Percentiles rank a stretch among this genome's conserved stretches.
Conservation (phyloP, 139 green algal genomes). For the Chlamydomonas schloesseri region DNA sequence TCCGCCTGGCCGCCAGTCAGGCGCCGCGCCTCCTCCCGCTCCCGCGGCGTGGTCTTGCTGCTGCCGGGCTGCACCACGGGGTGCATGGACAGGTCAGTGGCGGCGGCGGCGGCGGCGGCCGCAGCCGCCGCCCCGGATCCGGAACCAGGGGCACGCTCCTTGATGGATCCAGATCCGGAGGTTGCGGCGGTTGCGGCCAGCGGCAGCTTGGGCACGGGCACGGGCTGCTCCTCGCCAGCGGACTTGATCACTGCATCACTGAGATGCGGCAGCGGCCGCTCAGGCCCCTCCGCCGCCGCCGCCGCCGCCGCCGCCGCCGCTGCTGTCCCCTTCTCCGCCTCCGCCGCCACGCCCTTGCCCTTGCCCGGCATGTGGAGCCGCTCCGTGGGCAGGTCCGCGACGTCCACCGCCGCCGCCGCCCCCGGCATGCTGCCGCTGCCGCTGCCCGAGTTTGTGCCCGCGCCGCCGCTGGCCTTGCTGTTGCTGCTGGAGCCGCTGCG, state of each 20-base stretch:
- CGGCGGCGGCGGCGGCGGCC: neutral
- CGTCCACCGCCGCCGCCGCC: neutral
- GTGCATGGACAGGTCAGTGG: neutral
- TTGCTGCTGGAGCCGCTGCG: constrained; percentile 10
- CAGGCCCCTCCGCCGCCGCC: neutral
- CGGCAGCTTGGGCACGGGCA: too few species aligned
- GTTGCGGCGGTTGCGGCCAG: too few species aligned
- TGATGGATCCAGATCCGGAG: too few species aligned
- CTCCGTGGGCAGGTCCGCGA: neutral
- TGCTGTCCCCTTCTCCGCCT: too few species aligned
- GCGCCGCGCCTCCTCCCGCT: neutral
- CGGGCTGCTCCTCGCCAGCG: neutral
- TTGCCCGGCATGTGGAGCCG: neutral
- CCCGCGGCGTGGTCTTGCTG: constrained; percentile 29
- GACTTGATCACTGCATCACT: constrained; percentile 6
- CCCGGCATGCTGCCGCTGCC: neutral
- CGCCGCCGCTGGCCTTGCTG: neutral
- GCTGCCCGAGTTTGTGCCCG: neutral
- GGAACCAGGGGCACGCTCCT: too few species aligned
- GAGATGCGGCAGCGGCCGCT: constrained; percentile 19
- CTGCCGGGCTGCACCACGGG: constrained; percentile 27
- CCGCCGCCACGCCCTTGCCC: neutral
- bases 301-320: too few species aligned
- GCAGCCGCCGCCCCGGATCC: neutral
- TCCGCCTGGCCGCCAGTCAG: neutral